Base-by-base conservation (phyloP, 148 eudicot species). In the Silene uniflora region DNA sequence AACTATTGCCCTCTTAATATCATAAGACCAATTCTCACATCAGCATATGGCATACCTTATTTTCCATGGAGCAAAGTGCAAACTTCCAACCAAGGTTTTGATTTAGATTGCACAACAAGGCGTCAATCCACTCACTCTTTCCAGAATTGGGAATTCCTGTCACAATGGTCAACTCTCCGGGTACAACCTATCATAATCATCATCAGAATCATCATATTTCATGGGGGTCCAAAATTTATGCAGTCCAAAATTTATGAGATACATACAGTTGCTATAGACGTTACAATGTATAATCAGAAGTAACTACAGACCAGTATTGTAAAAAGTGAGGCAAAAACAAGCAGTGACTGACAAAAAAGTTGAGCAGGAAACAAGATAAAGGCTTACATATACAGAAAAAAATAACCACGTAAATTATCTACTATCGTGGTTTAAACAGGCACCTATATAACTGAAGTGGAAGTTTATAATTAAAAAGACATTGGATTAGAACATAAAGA, bases 121-220 rank as follows among this genome's bases (percentile, higher is more conserved):
- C 93, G 86, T 95, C 98, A 83, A 95, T 92, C 98, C 98, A 95
- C 82, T 95, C 98, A 74, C 98, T 95, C 87, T 95, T 95, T 73
- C 98, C 98, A 46, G 98, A 92, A 87, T 95, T 95, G 10, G 98
- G 98, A 74, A 95, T 93, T 81, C 98, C 98, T 5, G 97, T 92
- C 58, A 95, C 96, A 73, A 95, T 73, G 32, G 98, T 95, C 85
- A 95, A 80, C 83, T 95, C 98, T 78, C 98, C 98, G 32, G 98
- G 98, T 67, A 95, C 97, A 72, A 95, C 92, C 98, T 95, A 87
- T 71, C 56, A 54, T 11, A 69, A 62, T 14, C 25, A 73, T 49
- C 63, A 44, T 35, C 52, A 39, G 8, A 39, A 39, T 39, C 44
- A 39, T 52, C 54, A 49, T 12, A 12, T 9, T 47, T 16, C 62